phyloP scores from a whole-genome alignment of 73 alveolate genomes.

The Loxodes magnus region DNA sequence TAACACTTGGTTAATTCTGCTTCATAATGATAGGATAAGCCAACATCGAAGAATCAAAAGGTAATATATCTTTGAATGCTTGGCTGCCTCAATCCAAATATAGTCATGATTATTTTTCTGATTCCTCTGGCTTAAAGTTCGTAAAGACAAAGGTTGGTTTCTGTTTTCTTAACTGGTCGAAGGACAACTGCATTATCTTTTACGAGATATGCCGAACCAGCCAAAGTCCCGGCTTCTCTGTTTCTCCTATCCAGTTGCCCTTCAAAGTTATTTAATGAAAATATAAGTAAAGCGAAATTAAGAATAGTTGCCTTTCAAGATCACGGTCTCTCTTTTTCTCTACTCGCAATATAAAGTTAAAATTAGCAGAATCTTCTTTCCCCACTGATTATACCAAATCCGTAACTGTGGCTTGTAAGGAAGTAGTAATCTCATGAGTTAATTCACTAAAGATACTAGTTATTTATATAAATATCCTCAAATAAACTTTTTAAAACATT shows the following conservation, averaged over 20 bases:
- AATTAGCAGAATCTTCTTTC: conserved; percentile 99
- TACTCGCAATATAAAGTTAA: conserved; percentile 98
- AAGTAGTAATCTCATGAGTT: conserved; percentile 99
- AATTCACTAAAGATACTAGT: conserved; percentile 99
- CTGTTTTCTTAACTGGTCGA: conserved; percentile 98
- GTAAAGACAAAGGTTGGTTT: conserved; percentile 55
- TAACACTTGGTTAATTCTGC: conserved; percentile 27
- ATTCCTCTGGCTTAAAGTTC: conserved; percentile 96
- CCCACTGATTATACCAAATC: conserved; percentile 99
- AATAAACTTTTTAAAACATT: too few species aligned
- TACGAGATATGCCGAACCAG: conserved; percentile 99
- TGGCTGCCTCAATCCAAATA: conserved; percentile 99
- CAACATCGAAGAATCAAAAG: conserved; percentile 63
- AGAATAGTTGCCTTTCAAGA: conserved; percentile 88
- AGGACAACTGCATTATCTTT: conserved; percentile 98
- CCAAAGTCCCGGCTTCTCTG: conserved; percentile 96
- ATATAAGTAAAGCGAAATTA: conserved; percentile 87
- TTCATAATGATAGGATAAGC: conserved; percentile 24
- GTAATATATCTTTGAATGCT: conserved; percentile 98
- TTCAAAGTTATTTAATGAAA: conserved; percentile 72
- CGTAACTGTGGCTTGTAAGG: conserved; percentile 99
- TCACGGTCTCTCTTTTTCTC: conserved; percentile 83
- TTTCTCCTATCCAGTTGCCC: conserved; percentile 79
- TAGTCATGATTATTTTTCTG: conserved; percentile 99
- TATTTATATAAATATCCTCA: too few species aligned